Conservation (phyloP, 225 moss, liverwort and hornwort genomes). For the Thuidium tamariscinum region DNA sequence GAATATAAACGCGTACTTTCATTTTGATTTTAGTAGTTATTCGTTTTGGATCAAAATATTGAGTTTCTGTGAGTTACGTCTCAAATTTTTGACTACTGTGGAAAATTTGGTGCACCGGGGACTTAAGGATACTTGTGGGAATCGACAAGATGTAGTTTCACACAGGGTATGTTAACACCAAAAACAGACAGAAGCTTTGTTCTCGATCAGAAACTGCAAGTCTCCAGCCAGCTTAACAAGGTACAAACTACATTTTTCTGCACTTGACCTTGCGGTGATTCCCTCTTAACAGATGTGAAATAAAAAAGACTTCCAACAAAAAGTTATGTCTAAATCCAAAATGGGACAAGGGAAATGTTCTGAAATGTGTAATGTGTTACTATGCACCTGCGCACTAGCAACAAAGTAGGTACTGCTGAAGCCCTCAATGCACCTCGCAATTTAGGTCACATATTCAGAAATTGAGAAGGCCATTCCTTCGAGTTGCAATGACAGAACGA, state of each 20-base stretch:
- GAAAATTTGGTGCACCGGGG: background rate
- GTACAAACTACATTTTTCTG: background rate
- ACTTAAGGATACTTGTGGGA: background rate
- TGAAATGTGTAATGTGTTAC: too few relatives aligned
- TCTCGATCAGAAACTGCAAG: background rate
- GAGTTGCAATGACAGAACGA: slow-evolving; percentile 27
- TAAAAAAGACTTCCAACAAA: background rate
- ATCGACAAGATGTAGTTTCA: background rate
- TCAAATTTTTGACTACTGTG: background rate
- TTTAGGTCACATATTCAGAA: background rate
- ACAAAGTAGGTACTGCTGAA: background rate
- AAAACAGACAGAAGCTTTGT: background rate
- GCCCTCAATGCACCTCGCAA: background rate
- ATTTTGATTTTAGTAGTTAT: background rate
- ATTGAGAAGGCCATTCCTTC: background rate
- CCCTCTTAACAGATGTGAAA: background rate
- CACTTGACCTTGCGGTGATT: background rate
- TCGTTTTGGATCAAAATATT: too few relatives aligned
- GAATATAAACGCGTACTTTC: background rate
- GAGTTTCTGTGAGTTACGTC: background rate
- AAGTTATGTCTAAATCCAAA: background rate
- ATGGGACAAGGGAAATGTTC: background rate
- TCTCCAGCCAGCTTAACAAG: background rate
- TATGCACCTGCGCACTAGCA: too few relatives aligned
- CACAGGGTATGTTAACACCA: background rate